phyloP scores from a whole-genome alignment of 208 protist genomes.

The Trypanosoma grayi region DNA sequence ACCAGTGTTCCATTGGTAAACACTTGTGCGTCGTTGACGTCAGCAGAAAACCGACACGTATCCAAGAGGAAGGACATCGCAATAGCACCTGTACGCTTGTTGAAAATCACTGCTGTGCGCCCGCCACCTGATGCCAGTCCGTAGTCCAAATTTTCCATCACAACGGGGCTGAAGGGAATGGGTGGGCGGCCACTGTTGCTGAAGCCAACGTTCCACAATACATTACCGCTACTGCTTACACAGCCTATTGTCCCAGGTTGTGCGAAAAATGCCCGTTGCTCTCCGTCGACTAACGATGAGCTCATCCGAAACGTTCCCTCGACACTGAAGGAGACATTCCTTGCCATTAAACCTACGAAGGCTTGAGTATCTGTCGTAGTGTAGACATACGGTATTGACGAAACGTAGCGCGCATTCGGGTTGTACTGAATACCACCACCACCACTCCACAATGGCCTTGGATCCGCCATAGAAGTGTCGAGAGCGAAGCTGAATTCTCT shows the following conservation, averaged over 20 bases:
- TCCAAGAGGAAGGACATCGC: background rate
- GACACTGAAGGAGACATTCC: background rate
- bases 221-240: background rate
- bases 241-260: constrained; percentile 14
- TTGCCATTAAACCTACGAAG: background rate
- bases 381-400: constrained; percentile 16
- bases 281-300: background rate
- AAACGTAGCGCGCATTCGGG: background rate
- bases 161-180: constrained; percentile 12
- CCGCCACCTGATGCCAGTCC: constrained; percentile 16
- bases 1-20: constrained; percentile 22
- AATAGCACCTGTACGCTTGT: constrained; percentile 17
- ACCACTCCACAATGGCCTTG: constrained; percentile 1
- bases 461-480: constrained; percentile 5
- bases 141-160: constrained; percentile 12
- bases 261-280: constrained; percentile 7
- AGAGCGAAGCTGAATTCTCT: constrained; percentile 14
- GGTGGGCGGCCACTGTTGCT: background rate
- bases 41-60: constrained; percentile 6
- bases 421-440: background rate
- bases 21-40: background rate
- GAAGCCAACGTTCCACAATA: constrained; percentile 18
- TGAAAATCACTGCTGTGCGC: constrained; percentile 9
- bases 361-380: background rate
- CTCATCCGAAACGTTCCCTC: background rate